These are phyloP conservation scores for Chloranthus sessilifolius DNA, from an alignment of 164 flowering plant species.

Conservation along the genomic window DNA sequence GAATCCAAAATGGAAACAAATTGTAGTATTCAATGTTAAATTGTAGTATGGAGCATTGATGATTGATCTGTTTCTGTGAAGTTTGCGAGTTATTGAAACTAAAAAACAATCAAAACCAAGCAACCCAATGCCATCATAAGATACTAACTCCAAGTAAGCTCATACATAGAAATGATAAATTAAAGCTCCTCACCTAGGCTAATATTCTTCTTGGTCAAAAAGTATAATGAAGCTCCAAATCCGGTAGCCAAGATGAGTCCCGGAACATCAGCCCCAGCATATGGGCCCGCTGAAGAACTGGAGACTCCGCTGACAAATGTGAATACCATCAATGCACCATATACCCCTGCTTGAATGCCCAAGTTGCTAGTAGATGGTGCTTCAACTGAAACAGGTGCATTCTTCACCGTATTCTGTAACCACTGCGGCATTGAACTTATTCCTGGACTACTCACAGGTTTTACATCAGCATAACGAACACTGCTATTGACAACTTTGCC, in stretches of 20 bases:
- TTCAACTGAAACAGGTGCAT: slow-evolving; percentile 58
- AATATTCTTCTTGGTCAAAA: slow-evolving; percentile 77
- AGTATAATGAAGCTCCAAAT: slow-evolving; percentile 88
- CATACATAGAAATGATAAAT: background rate
- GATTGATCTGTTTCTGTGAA: no score
- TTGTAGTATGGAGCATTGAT: no score
- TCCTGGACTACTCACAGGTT: slow-evolving; percentile 39
- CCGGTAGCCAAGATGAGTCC: slow-evolving; percentile 83
- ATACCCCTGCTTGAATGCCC: slow-evolving; percentile 81
- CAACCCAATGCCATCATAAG: background rate
- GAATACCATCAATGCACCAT: slow-evolving; percentile 77
- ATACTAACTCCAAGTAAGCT: background rate
- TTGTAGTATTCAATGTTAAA: no score
- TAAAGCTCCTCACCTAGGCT: slow-evolving; percentile 58
- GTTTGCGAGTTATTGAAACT: no score
- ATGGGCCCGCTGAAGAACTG: slow-evolving; percentile 30
- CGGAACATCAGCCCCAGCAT: slow-evolving; percentile 83
- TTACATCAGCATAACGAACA: slow-evolving; percentile 86
- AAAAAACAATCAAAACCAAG: background rate
- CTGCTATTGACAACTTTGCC: slow-evolving; percentile 73
- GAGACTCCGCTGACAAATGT: slow-evolving; percentile 74
- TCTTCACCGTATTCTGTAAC: slow-evolving; percentile 57
- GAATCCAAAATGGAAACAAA: no score
- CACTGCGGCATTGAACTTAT: slow-evolving; percentile 66
- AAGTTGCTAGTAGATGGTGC: slow-evolving; percentile 53